Base-by-base conservation (phyloP, 2,329 filamentous ascomycete genomes). In the Sordariomycetes sp. region DNA sequence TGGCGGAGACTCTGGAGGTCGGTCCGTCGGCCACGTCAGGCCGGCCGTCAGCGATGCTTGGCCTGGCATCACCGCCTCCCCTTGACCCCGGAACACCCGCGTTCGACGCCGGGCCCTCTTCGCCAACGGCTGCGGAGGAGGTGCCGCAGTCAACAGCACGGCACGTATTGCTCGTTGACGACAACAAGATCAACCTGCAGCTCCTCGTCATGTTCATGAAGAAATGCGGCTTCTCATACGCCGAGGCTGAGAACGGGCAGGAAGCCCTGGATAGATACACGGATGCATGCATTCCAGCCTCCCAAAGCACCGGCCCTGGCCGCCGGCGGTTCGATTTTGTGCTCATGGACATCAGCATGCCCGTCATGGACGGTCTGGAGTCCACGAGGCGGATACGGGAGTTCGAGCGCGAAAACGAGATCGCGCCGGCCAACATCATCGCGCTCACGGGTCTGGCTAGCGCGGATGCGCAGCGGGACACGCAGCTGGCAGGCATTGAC, bases 261-360 rank as follows among this genome's bases (percentile, higher is more conserved):
- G 58, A 68, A 44, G 68, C 68, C 2, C 49, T 71, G 2, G 56
- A 64, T n/a, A 48, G 45, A 8, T 70, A 63, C 44, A 57, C 56
- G 30, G 43, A 47, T 8, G 44, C 53, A 10, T 42, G 36, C 33
- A n/a, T 41, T 26, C 11, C 40, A 14, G 9, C 32, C 16, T 19
- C 21, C 14, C 15, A 23, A 20, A 8, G 30, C 21, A 10, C 14
- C 16, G 11, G 15, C 31, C 7, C n/a, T 12, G 2, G 11, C 34
- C 37, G 35, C 5, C 39, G 36, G 3, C 40, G 26, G 3, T 62
- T 61, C 25, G 53, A 56, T 32, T 57, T 51, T 17, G 41, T 63
- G 3, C 45, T 63, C 2, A 63, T 63, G 58, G 71, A 75, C 41
- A 62, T 73, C 6, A 66, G 59, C 47, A 75, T 75, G 72, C 71